Percentiles rank a stretch among this genome's conserved stretches.
phyloP scores from a whole-genome alignment of 345 rosid genomes.

The Clarkia xantiana region DNA sequence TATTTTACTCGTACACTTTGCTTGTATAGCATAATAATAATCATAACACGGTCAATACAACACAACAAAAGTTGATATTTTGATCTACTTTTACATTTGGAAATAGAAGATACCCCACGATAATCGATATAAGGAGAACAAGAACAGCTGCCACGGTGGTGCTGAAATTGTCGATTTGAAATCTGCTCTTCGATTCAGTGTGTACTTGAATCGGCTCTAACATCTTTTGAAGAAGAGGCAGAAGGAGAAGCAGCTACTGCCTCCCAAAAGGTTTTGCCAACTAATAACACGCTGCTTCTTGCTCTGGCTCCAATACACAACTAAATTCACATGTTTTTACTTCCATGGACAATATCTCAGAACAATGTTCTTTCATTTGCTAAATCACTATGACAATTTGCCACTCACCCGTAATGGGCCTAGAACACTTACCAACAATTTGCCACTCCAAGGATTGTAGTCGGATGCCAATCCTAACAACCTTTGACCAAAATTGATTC shows the following conservation, averaged over 20 bases:
- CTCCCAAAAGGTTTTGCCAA: constrained; percentile 58
- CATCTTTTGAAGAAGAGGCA: constrained; percentile 17
- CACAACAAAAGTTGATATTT: too few relatives aligned
- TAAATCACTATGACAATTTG: too few relatives aligned
- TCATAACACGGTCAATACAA: neutral
- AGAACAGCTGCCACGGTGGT: constrained; percentile 24
- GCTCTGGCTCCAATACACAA: constrained; percentile 43
- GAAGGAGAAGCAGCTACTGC: constrained; percentile 15
- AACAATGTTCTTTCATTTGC: constrained; percentile 57
- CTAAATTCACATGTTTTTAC: constrained; percentile 27
- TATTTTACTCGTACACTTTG: too few relatives aligned
- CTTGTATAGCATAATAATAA: too few relatives aligned
- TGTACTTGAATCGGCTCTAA: constrained; percentile 2
- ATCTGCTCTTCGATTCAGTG: constrained; percentile 7
- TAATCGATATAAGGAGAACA: constrained; percentile 35
- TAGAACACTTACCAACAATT: too few relatives aligned
- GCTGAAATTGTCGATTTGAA: constrained; percentile 9
- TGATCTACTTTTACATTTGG: neutral
- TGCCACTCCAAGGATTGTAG: too few relatives aligned
- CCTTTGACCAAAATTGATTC: too few relatives aligned
- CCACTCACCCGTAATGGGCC: too few relatives aligned
- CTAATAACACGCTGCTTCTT: constrained; percentile 25
- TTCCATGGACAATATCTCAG: constrained; percentile 72
- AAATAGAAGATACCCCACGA: constrained; percentile 35
- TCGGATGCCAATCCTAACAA: too few relatives aligned